A percentile compares a stretch with the other conserved stretches of the same genome.
phyloP scores from a whole-genome alignment of 148 eudicot species.

The Gaultheria prostrata region DNA sequence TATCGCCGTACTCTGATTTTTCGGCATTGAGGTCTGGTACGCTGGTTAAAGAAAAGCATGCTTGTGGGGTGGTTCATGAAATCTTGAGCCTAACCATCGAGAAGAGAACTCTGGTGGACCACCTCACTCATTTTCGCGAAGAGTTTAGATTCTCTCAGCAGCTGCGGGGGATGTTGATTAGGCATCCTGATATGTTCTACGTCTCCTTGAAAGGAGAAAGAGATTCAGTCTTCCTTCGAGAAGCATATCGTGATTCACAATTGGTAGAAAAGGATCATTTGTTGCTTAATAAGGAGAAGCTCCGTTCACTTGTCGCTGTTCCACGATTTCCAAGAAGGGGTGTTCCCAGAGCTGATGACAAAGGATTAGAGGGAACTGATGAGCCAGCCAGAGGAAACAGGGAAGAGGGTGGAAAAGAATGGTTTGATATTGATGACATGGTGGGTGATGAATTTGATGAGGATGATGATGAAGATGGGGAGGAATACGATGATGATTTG shows the following conservation, averaged over 20 bases:
- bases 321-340: constrained; percentile 55
- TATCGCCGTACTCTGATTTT: constrained; percentile 95
- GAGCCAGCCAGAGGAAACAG: constrained; percentile 32
- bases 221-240: constrained; percentile 94
- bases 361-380: constrained; percentile 25
- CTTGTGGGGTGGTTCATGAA: constrained; percentile 93
- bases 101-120: constrained; percentile 94
- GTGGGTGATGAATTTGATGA: constrained; percentile 48
- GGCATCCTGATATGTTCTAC: constrained; percentile 99
- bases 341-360: constrained; percentile 30
- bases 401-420: constrained; percentile 63
- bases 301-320: constrained; percentile 75
- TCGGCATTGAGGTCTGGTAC: constrained; percentile 65
- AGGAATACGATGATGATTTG: constrained; percentile 45
- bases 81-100: constrained; percentile 85
- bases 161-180: constrained; percentile 89
- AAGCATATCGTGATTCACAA: constrained; percentile 82
- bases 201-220: constrained; percentile 92
- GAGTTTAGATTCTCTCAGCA: constrained; percentile 98
- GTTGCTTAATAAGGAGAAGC: constrained; percentile 83
- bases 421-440: constrained; percentile 72
- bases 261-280: constrained; percentile 77
- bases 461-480: constrained; percentile 29
- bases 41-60: constrained; percentile 87
- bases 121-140: constrained; percentile 91